A percentile compares a stretch with the other conserved stretches of the same genome.
Conservation (phyloP, 1,284 basidiomycete genomes). For the Irpex rosettiformis region DNA sequence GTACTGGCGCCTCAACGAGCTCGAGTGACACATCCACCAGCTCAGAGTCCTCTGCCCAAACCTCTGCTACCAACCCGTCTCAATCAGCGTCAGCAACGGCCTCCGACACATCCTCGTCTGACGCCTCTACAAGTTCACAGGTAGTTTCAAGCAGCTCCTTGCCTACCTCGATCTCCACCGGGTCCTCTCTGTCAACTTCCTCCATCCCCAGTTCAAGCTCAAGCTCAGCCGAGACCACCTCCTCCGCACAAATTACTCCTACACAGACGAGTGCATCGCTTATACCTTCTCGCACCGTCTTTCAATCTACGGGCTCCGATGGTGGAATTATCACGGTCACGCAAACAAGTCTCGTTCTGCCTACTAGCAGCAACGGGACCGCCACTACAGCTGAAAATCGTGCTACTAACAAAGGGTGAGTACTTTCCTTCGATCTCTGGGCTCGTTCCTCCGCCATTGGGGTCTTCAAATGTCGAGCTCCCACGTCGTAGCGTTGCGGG, state of each 20-base stretch:
- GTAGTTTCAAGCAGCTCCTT: too few species aligned
- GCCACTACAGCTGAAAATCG: not conserved
- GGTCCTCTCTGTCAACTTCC: not conserved
- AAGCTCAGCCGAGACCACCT: not conserved
- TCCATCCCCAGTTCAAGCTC: not conserved
- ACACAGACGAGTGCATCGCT: not conserved
- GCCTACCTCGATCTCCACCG: not conserved
- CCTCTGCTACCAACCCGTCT: not conserved
- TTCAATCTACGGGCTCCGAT: not conserved
- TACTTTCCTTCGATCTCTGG: not conserved
- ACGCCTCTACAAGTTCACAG: too few species aligned
- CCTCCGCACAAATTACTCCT: not conserved
- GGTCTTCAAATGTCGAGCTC: not conserved
- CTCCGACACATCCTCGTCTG: not conserved
- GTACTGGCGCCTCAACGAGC: too few species aligned
- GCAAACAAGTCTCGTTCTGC: not conserved
- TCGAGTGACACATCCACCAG: too few species aligned
- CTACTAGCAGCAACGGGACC: slow-evolving; percentile 1
- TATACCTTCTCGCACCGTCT: not conserved
- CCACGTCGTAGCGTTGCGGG: not conserved
- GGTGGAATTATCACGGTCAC: slow-evolving; percentile 10
- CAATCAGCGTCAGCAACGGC: not conserved
- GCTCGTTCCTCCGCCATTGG: not conserved
- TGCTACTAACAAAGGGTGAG: slow-evolving; percentile 1
- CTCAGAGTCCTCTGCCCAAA: not conserved